Evolutionary conservation across 2,329 filamentous ascomycete genomes (phyloP).

Genomic region (Colletotrichum incanum): DNA sequence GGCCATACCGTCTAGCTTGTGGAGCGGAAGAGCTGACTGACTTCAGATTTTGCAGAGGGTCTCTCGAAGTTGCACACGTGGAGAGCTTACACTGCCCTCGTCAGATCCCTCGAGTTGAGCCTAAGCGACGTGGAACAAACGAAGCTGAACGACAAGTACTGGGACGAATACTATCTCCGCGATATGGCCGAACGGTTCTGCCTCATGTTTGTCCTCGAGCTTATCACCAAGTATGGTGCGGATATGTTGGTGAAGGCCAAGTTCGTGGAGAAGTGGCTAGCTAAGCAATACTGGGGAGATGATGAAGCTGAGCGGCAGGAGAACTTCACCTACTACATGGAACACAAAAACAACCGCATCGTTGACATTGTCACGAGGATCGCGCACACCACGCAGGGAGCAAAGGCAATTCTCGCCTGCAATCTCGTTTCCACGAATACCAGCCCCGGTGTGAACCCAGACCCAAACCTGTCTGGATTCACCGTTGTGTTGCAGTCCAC

Average conservation of each 20-base stretch:
- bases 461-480: slow-evolving; percentile 46
- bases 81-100: slow-evolving; percentile 69
- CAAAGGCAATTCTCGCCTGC: slow-evolving; percentile 65
- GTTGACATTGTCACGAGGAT: slow-evolving; percentile 67
- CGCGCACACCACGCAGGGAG: slow-evolving; percentile 66
- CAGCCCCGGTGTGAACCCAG: slow-evolving; percentile 37
- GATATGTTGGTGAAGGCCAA: slow-evolving; percentile 73
- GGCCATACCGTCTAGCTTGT: not conserved
- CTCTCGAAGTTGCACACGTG: slow-evolving; percentile 65
- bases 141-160: slow-evolving; percentile 68
- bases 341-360: slow-evolving; percentile 66
- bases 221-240: slow-evolving; percentile 73
- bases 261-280: slow-evolving; percentile 83
- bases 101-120: slow-evolving; percentile 73
- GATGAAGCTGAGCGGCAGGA: slow-evolving; percentile 65
- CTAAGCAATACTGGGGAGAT: slow-evolving; percentile 78
- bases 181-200: slow-evolving; percentile 74
- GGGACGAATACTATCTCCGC: slow-evolving; percentile 75
- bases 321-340: slow-evolving; percentile 69
- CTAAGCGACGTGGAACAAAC: slow-evolving; percentile 66
- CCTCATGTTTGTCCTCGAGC: slow-evolving; percentile 69
- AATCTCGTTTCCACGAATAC: slow-evolving; percentile 60
- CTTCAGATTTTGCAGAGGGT: slow-evolving; percentile 51
- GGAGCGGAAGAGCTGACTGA: slow-evolving; percentile 44
- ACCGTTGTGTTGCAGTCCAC: slow-evolving; percentile 55